A percentile compares a stretch with the other conserved stretches of the same genome.
phyloP scores from a whole-genome alignment of 257 asterid genomes.

The Prunella vulgaris region DNA sequence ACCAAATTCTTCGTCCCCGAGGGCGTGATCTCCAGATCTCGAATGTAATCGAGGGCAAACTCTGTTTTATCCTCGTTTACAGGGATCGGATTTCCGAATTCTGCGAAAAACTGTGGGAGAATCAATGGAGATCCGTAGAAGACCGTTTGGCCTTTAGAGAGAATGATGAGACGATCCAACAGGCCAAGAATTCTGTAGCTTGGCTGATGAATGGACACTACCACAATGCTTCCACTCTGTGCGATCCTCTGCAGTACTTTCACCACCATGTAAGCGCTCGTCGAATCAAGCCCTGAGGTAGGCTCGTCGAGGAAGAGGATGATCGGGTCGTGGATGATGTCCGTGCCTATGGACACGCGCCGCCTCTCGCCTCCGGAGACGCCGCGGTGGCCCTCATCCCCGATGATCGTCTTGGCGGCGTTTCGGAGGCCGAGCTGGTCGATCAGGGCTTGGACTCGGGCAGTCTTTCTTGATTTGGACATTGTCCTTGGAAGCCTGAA shows the following conservation, averaged over 20 bases:
- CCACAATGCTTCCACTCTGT: constrained; percentile 52
- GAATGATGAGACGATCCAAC: constrained; percentile 42
- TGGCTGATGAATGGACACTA: constrained; percentile 56
- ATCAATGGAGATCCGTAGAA: constrained; percentile 35
- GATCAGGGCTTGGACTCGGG: constrained; percentile 46
- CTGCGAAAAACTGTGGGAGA: constrained; percentile 35
- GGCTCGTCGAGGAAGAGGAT: constrained; percentile 60
- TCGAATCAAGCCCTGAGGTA: constrained; percentile 56
- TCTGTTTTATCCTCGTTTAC: constrained; percentile 45
- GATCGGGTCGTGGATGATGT: constrained; percentile 59
- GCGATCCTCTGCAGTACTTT: constrained; percentile 52
- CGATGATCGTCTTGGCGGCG: constrained; percentile 46
- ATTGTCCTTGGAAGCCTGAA: constrained; percentile 45
- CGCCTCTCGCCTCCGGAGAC: constrained; percentile 53
- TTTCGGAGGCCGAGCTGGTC: constrained; percentile 47
- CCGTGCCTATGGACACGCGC: constrained; percentile 54
- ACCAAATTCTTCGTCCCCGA: constrained; percentile 28
- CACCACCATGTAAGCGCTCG: constrained; percentile 56
- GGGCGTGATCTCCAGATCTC: constrained; percentile 37
- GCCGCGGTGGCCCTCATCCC: constrained; percentile 65
- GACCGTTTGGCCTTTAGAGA: constrained; percentile 50
- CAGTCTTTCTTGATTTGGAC: constrained; percentile 34
- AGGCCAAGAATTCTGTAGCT: constrained; percentile 47
- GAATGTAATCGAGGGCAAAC: constrained; percentile 47
- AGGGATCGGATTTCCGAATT: constrained; percentile 45